A percentile compares a stretch with the other conserved stretches of the same genome.
Conservation (phyloP, 108 stramenopile genomes). For the Conticribra weissflogii region DNA sequence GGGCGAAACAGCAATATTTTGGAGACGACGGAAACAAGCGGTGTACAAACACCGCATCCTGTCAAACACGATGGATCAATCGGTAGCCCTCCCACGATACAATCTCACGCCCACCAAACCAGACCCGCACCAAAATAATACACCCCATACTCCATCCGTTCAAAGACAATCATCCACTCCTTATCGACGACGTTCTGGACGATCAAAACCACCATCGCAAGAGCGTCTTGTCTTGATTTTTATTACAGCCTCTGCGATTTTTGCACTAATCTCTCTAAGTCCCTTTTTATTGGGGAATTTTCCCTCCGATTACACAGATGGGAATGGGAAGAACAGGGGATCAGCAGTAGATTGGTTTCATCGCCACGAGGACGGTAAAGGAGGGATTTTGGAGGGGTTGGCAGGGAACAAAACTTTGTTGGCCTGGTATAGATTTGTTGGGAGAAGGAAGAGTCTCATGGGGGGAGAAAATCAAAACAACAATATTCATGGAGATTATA, state of each 20-base stretch:
- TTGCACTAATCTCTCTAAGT: constrained; percentile 28
- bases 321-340: not conserved
- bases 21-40: too few species aligned
- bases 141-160: not conserved
- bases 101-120: not conserved
- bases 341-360: constrained; percentile 3
- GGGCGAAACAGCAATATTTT: too few species aligned
- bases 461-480: not conserved
- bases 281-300: constrained; percentile 40
- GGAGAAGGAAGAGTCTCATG: not conserved
- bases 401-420: constrained; percentile 8
- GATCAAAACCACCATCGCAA: constrained; percentile 36
- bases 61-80: not conserved
- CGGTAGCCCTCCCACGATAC: too few species aligned
- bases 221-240: constrained; percentile 37
- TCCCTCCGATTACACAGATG: constrained; percentile 1
- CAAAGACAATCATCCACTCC: not conserved
- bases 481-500: not conserved
- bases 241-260: constrained; percentile 26
- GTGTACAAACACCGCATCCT: too few species aligned
- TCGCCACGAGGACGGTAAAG: constrained; percentile 1
- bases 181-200: constrained; percentile 3
- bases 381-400: constrained; percentile 4
- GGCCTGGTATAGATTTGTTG: constrained; percentile 1
- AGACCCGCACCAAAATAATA: not conserved